Percentiles rank a stretch among this genome's conserved stretches.
Evolutionary conservation across 2,329 filamentous ascomycete genomes (phyloP).

Genomic region (Trichoderma gracile): DNA sequence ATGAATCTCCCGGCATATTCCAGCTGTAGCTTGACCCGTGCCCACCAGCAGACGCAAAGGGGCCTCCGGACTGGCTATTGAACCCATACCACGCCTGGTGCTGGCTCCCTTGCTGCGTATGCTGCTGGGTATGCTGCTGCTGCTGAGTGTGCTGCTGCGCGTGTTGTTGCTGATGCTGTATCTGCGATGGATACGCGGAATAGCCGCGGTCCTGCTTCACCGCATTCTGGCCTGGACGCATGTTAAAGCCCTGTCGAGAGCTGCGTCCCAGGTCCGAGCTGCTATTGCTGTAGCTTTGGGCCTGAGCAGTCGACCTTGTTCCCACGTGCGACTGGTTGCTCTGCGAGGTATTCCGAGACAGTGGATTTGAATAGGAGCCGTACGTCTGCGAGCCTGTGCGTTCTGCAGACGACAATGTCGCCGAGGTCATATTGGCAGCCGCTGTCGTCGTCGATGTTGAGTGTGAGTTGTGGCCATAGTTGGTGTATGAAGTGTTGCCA

Average conservation of each 20-base stretch:
- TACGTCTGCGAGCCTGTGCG: slow-evolving; percentile 20
- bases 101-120: slow-evolving; percentile 25
- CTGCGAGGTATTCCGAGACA: neutral
- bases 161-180: slow-evolving; percentile 25
- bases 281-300: neutral
- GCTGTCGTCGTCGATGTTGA: slow-evolving; percentile 30
- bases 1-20: slow-evolving; percentile 28
- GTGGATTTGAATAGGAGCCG: slow-evolving; percentile 6
- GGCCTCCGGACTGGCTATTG: slow-evolving; percentile 29
- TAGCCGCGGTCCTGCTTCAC: slow-evolving; percentile 20
- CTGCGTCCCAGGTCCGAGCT: neutral
- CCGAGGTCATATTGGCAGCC: slow-evolving; percentile 11
- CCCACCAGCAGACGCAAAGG: slow-evolving; percentile 27
- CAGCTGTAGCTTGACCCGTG: slow-evolving; percentile 35
- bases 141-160: slow-evolving; percentile 22
- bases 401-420: slow-evolving; percentile 14
- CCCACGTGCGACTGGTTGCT: neutral
- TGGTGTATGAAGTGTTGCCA: slow-evolving; percentile 28
- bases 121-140: slow-evolving; percentile 26
- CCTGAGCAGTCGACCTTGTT: slow-evolving; percentile 8
- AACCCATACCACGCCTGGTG: slow-evolving; percentile 34
- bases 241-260: slow-evolving; percentile 10
- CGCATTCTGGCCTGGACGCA: slow-evolving; percentile 2
- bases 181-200: slow-evolving; percentile 14
- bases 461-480: slow-evolving; percentile 36